phyloP scores from a whole-genome alignment of 208 protist species.

The Leishmania turanica region DNA sequence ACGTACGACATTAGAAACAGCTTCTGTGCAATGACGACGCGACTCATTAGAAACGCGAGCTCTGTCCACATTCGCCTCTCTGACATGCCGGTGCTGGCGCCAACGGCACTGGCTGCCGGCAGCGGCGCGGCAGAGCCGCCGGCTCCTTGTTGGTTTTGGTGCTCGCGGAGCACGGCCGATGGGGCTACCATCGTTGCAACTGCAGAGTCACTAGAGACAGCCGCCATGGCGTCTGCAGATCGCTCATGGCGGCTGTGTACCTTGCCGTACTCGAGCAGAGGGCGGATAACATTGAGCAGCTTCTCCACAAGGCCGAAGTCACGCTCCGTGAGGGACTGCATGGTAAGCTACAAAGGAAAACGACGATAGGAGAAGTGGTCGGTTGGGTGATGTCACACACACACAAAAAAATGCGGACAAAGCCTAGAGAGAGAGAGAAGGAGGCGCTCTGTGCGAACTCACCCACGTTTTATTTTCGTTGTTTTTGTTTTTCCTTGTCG shows the following conservation, averaged over 20 bases:
- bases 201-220: neutral
- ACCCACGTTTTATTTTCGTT: neutral
- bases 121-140: neutral
- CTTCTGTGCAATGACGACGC: slow-evolving; percentile 58
- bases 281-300: slow-evolving; percentile 55
- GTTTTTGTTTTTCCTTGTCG: neutral
- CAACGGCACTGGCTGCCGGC: neutral
- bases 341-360: slow-evolving; percentile 8
- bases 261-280: slow-evolving; percentile 36
- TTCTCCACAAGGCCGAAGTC: slow-evolving; percentile 71
- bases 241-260: neutral
- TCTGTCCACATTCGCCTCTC: slow-evolving; percentile 74
- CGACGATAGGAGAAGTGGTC: neutral
- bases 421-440: neutral
- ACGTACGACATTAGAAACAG: slow-evolving; percentile 60
- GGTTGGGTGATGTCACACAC: too few species aligned
- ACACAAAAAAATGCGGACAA: too few species aligned
- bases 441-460: neutral
- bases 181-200: slow-evolving; percentile 15
- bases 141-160: slow-evolving; percentile 13
- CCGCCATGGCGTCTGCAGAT: neutral
- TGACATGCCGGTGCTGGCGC: neutral
- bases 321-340: slow-evolving; percentile 54
- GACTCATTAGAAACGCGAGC: slow-evolving; percentile 61
- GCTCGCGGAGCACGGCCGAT: slow-evolving; percentile 27